Percentiles rank a stretch among this genome's conserved stretches.
These are phyloP conservation scores for Dendrocalamus sinicus DNA, from an alignment of 176 grass and related monocot genomes.

Conservation along the genomic window DNA sequence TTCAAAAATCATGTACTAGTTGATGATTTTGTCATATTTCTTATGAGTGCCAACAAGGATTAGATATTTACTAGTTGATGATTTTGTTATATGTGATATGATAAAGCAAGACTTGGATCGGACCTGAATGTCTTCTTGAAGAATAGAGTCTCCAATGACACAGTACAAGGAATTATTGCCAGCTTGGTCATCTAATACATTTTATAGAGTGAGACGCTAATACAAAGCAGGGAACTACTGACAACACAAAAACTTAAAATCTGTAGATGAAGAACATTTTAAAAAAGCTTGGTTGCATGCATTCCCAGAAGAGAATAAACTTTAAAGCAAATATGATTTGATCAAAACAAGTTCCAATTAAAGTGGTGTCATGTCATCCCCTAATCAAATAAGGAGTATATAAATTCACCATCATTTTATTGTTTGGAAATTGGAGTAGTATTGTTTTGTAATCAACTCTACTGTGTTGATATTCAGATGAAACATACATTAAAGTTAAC, in stretches of 20 bases:
- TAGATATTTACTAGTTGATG: not conserved
- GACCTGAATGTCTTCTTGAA: slow-evolving; percentile 71
- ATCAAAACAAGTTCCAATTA: not conserved
- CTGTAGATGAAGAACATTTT: slow-evolving; percentile 13
- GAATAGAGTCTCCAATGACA: slow-evolving; percentile 64
- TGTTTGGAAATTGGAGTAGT: not conserved
- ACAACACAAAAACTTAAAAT: not conserved
- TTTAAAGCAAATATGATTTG: not conserved
- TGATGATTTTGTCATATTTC: not conserved
- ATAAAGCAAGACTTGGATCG: not conserved
- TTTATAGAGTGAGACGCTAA: not conserved
- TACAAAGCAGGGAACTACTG: not conserved
- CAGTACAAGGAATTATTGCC: slow-evolving; percentile 74
- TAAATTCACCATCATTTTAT: not conserved
- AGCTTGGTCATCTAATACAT: slow-evolving; percentile 65
- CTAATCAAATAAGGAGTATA: not conserved
- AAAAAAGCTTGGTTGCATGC: not conserved
- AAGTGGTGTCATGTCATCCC: not conserved
- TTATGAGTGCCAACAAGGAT: not conserved
- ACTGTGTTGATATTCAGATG: not conserved
- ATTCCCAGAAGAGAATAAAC: not conserved
- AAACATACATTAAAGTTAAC: not conserved
- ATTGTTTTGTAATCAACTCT: not conserved
- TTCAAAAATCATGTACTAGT: not conserved
- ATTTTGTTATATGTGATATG: not conserved